Conservation (phyloP, 2,329 filamentous ascomycete species). For the Hymenoscyphus repandus region DNA sequence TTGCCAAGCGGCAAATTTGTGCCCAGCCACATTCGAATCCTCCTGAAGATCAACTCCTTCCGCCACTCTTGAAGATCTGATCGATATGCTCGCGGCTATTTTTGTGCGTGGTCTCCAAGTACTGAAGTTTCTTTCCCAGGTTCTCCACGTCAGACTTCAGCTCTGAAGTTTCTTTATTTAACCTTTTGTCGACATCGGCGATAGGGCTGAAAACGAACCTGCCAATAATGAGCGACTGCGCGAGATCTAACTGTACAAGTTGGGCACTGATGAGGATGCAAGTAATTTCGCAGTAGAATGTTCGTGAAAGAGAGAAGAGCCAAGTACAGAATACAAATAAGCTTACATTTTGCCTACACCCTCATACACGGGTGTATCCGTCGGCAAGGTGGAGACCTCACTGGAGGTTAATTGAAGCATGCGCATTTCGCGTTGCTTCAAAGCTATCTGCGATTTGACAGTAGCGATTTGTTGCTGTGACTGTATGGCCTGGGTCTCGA, state of each 20-base stretch:
- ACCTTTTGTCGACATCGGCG: conserved; percentile 66
- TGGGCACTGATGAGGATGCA: conserved; percentile 3
- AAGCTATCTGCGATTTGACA: conserved; percentile 75
- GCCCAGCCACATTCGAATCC: conserved; percentile 3
- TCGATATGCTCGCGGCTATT: conserved; percentile 91
- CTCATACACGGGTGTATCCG: conserved; percentile 80
- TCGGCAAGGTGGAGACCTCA: conserved; percentile 72
- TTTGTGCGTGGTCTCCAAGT: conserved; percentile 90
- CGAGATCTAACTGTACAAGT: conserved; percentile 16
- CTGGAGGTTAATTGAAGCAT: conserved; percentile 81
- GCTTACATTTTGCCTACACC: conserved; percentile 94
- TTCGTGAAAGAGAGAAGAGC: neutral
- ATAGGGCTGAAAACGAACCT: conserved; percentile 87
- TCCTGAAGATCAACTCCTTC: conserved; percentile 21
- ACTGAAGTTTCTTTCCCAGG: conserved; percentile 83
- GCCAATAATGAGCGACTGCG: conserved; percentile 11
- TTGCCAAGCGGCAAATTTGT: neutral
- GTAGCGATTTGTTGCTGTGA: conserved; percentile 90
- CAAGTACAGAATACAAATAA: neutral
- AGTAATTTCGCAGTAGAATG: too few relatives aligned
- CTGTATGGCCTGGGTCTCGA: conserved; percentile 80
- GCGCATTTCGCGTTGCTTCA: conserved; percentile 83
- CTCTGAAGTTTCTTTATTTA: conserved; percentile 68
- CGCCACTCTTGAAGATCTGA: conserved; percentile 65
- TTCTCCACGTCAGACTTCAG: conserved; percentile 74